phyloP scores from a whole-genome alignment of 1,139 yeast genomes.

The Maudiozyma humilis region DNA sequence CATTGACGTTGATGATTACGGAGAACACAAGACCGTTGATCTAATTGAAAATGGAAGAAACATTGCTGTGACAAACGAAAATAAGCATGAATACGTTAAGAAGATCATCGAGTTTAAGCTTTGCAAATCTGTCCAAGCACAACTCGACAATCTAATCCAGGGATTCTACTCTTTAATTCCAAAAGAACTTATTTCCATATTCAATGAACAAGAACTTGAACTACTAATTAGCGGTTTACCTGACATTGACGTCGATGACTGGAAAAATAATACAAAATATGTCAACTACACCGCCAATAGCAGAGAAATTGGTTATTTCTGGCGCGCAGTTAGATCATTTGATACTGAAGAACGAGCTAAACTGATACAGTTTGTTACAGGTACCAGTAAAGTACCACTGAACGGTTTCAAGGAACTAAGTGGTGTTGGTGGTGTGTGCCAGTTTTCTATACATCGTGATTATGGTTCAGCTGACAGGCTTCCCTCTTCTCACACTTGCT shows the following conservation, averaged over 20 bases:
- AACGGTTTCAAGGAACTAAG: constrained; percentile 87
- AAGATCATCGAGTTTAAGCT: constrained; percentile 80
- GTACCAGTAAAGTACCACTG: constrained; percentile 92
- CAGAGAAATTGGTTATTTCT: constrained; percentile 90
- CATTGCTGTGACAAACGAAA: constrained; percentile 81
- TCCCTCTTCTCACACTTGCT: constrained; percentile 95
- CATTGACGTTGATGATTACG: constrained; percentile 89
- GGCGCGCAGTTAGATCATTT: constrained; percentile 96
- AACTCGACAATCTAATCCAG: constrained; percentile 72
- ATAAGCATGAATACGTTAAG: constrained; percentile 83
- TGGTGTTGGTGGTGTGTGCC: constrained; percentile 81
- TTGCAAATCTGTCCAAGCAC: constrained; percentile 77
- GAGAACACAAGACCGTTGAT: constrained; percentile 75
- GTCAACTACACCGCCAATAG: constrained; percentile 79
- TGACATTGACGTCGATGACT: constrained; percentile 89
- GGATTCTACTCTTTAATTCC: constrained; percentile 93
- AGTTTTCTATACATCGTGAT: constrained; percentile 85
- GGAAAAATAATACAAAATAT: constrained; percentile 82
- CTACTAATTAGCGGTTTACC: constrained; percentile 90
- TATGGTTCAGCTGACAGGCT: constrained; percentile 78
- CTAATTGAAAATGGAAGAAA: constrained; percentile 76
- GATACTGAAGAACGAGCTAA: constrained; percentile 93
- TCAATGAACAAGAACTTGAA: constrained; percentile 94
- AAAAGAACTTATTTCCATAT: constrained; percentile 75
- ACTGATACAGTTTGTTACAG: constrained; percentile 90